A percentile compares a stretch with the other conserved stretches of the same genome.
Conservation (phyloP, 192 early-diverging fungal species). For the Linnemannia zychae region DNA sequence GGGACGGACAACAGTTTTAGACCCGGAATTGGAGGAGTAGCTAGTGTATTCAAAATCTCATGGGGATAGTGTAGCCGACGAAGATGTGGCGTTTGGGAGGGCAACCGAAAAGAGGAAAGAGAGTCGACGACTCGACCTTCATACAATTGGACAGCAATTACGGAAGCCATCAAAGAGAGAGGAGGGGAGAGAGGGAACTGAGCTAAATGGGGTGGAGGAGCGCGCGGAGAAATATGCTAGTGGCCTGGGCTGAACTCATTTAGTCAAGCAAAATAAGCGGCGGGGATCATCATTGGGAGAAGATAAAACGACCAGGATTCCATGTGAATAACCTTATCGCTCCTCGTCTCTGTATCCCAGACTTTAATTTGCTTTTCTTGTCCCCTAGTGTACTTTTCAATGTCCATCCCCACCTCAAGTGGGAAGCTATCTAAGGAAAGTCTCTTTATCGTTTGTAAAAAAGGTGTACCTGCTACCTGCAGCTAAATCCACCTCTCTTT, state of each 20-base stretch:
- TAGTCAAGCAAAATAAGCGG: not conserved
- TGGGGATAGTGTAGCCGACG: no score
- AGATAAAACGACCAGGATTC: not conserved
- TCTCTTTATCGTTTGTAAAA: no score
- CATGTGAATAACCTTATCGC: not conserved
- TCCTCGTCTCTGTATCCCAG: not conserved
- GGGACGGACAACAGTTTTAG: not conserved
- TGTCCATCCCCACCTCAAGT: not conserved
- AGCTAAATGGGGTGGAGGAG: no score
- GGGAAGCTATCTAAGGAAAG: no score
- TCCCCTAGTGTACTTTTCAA: not conserved
- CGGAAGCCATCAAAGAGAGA: not conserved
- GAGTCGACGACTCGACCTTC: not conserved
- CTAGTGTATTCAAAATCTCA: no score
- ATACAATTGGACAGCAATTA: not conserved
- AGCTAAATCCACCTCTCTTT: not conserved
- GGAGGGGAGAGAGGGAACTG: not conserved
- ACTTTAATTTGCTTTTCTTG: not conserved
- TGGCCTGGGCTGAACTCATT: not conserved
- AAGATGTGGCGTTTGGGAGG: not conserved
- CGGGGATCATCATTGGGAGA: not conserved
- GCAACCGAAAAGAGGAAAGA: not conserved
- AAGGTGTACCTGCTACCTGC: no score
- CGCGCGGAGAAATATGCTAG: not conserved
- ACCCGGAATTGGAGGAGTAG: not conserved